Percentiles rank a stretch among this genome's conserved stretches.
phyloP scores from a whole-genome alignment of 1,284 basidiomycete species.

The Rhodotorula sp. region DNA sequence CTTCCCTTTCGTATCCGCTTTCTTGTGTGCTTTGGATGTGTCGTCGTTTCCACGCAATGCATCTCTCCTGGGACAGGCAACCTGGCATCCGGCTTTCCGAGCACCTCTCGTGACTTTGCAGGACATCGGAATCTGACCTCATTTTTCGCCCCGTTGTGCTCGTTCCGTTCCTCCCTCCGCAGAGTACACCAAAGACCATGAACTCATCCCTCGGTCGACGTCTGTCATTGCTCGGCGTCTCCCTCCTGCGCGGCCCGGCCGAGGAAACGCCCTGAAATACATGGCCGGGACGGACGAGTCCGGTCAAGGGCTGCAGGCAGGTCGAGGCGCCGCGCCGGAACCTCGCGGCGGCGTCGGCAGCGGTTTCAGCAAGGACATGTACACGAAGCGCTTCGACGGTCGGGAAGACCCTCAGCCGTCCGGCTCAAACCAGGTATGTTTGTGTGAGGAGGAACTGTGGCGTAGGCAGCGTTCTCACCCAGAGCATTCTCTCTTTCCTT shows the following conservation, averaged over 20 bases:
- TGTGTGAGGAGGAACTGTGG: neutral
- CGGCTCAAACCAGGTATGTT: slow-evolving; percentile 22
- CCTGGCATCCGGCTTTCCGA: too few relatives aligned
- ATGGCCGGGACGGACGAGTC: slow-evolving; percentile 33
- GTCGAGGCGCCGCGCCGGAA: slow-evolving; percentile 32
- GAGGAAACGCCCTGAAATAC: slow-evolving; percentile 67
- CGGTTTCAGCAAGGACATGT: slow-evolving; percentile 45
- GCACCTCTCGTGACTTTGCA: neutral
- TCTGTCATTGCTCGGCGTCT: slow-evolving; percentile 89
- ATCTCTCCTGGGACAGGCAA: too few relatives aligned
- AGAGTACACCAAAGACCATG: slow-evolving; percentile 92
- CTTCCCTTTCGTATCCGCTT: too few relatives aligned
- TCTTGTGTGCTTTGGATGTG: neutral
- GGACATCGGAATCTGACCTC: neutral
- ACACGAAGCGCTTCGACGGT: slow-evolving; percentile 87
- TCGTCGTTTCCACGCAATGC: neutral
- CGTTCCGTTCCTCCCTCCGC: slow-evolving; percentile 15
- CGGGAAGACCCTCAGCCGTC: slow-evolving; percentile 59
- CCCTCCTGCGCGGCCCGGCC: slow-evolving; percentile 79
- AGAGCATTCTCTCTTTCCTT: slow-evolving; percentile 4
- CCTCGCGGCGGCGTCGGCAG: slow-evolving; percentile 44
- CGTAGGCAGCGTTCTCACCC: neutral
- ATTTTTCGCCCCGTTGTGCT: neutral
- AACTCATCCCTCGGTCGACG: slow-evolving; percentile 88
- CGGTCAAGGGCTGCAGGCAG: slow-evolving; percentile 17